Base-by-base conservation (phyloP, 441 rosid species). In the Populus hybrid region DNA sequence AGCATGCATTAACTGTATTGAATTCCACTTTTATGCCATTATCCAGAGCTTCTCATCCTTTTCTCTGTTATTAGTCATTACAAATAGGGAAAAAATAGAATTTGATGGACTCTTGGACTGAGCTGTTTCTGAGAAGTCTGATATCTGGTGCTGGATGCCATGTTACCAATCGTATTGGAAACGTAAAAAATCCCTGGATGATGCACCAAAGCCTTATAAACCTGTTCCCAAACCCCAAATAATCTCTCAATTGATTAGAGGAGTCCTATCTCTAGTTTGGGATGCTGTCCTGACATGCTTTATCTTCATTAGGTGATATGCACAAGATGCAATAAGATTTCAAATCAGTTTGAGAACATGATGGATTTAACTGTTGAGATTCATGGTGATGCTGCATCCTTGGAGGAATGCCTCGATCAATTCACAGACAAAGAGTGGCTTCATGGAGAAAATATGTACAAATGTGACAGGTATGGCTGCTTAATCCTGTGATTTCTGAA, bases 341-440 rank as follows among this genome's bases (percentile, higher is more conserved):
- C 99, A 26, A 89, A 91, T 77, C 98, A 92, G 74, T 85, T 88
- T 82, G 99, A 96, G 81, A 96, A 94, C 79, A 92, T 96, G 97
- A 92, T 96, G 99, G 99, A 94, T 89, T 85, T 96, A 77, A 93
- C 90, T 9, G 98, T 96, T 78, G 98, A 94, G 87, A 96, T 94
- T 74, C 98, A 93, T 80, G 98, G 99, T 35, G 92, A 92, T 89
- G 96, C 92, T 65, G 82, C 87, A 75, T 90, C 98, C 21, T 86
- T 96, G 92, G 98, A 93, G 88, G 97, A 91, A 87, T 94, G 98
- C 76, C 97, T 96, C 67, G 90, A 96, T 75, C 97, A 92, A 73
- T 96, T 92, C 81, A 93, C 98, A 53, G 91, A 61, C 69, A 82
- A 81, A 80, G 99, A 96, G 90, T 87, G 90, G 92, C 98, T 96